A percentile compares a stretch with the other conserved stretches of the same genome.
phyloP scores from a whole-genome alignment of 2,329 filamentous ascomycete genomes.

The Acrocalymma vagum region DNA sequence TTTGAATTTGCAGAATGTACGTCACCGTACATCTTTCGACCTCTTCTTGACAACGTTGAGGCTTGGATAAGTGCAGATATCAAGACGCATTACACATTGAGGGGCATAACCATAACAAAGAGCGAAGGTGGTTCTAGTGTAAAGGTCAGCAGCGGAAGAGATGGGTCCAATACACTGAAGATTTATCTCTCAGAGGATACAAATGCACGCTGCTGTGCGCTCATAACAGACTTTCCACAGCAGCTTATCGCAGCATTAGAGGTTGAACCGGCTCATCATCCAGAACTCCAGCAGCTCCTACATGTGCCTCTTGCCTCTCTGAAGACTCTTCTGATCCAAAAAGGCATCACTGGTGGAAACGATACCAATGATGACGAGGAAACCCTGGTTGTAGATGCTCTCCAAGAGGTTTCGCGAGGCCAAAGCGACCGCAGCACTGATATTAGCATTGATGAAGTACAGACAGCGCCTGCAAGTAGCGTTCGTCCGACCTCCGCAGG shows the following conservation, averaged over 20 bases:
- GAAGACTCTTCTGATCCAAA: constrained; percentile 4
- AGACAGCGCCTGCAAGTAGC: neutral
- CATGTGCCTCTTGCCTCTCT: constrained; percentile 5
- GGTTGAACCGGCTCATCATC: constrained; percentile 4
- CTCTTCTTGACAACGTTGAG: constrained; percentile 6
- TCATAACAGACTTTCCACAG: constrained; percentile 14
- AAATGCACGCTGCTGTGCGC: constrained; percentile 8
- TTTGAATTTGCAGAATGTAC: constrained; percentile 4
- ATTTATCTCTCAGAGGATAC: constrained; percentile 8
- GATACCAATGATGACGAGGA: constrained; percentile 3
- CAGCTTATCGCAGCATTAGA: constrained; percentile 9
- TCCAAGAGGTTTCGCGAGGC: too few relatives aligned
- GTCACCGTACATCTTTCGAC: constrained; percentile 4
- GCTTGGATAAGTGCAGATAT: constrained; percentile 7
- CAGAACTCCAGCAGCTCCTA: constrained; percentile 5
- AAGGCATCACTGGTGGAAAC: constrained; percentile 7
- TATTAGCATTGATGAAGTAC: too few relatives aligned
- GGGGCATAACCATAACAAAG: constrained; percentile 7
- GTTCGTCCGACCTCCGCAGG: neutral
- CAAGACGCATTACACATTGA: constrained; percentile 8
- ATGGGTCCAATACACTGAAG: constrained; percentile 3
- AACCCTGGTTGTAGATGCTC: too few relatives aligned
- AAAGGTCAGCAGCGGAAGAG: constrained; percentile 6
- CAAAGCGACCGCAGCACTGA: too few relatives aligned
- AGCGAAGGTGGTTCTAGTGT: constrained; percentile 11